These are phyloP conservation scores for Boletus bicolor DNA, from an alignment of 768 basidiomycete species.

Conservation along the genomic window DNA sequence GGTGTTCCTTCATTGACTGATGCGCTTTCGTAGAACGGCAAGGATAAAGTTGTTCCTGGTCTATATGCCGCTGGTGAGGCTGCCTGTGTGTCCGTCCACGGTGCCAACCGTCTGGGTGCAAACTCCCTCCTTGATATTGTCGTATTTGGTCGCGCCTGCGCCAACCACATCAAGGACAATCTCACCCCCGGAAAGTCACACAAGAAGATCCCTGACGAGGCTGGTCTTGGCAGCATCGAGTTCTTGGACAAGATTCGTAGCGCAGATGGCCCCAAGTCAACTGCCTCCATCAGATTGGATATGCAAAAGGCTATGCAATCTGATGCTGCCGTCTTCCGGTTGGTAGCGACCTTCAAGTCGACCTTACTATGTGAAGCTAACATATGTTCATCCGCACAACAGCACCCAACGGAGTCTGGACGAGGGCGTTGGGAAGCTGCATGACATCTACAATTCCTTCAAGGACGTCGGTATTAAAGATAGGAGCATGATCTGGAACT, in stretches of 20 bases:
- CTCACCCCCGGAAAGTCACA: slow-evolving; percentile 88
- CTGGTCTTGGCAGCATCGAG: slow-evolving; percentile 80
- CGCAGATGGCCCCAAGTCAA: slow-evolving; percentile 77
- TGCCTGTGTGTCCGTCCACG: slow-evolving; percentile 97
- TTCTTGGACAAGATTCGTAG: slow-evolving; percentile 88
- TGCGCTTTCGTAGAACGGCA: slow-evolving; percentile 54
- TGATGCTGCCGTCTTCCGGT: slow-evolving; percentile 97
- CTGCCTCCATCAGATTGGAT: slow-evolving; percentile 85
- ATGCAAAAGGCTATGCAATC: slow-evolving; percentile 99
- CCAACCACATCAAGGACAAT: slow-evolving; percentile 93
- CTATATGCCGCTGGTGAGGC: slow-evolving; percentile 99
- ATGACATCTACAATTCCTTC: slow-evolving; percentile 83
- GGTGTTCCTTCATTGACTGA: not conserved
- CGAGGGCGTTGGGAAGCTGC: slow-evolving; percentile 87
- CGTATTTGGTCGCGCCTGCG: slow-evolving; percentile 98
- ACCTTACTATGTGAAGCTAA: slow-evolving; percentile 1
- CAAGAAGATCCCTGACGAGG: slow-evolving; percentile 80
- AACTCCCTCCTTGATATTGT: slow-evolving; percentile 99
- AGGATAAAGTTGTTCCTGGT: slow-evolving; percentile 93
- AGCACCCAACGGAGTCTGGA: slow-evolving; percentile 88
- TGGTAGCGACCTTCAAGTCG: slow-evolving; percentile 5
- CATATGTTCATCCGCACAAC: slow-evolving; percentile 1
- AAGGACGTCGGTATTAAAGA: slow-evolving; percentile 95
- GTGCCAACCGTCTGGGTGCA: slow-evolving; percentile 98
- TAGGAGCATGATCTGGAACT: slow-evolving; percentile 99